These are phyloP conservation scores for Takakia lepidozioides DNA, from an alignment of 225 moss, liverwort and hornwort species.

Conservation along the genomic window DNA sequence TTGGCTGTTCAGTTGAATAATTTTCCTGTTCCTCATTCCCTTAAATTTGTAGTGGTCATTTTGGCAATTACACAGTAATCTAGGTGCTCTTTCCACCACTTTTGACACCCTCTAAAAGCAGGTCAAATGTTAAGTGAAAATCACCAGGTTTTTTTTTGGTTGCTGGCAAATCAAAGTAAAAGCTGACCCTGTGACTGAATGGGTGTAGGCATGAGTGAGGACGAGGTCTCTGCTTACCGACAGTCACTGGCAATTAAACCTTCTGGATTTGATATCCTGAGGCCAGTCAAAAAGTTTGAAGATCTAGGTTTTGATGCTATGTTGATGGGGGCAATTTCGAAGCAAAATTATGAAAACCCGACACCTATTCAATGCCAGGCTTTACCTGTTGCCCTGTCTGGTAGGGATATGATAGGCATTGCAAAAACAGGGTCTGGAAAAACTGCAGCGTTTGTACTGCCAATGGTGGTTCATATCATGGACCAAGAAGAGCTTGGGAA, in stretches of 20 bases:
- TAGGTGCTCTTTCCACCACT: too few species aligned
- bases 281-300: conserved; percentile 71
- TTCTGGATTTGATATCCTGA: conserved; percentile 75
- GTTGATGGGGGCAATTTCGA: conserved; percentile 66
- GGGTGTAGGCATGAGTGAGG: conserved; percentile 70
- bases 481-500: conserved; percentile 79
- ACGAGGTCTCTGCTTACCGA: conserved; percentile 66
- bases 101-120: too few species aligned
- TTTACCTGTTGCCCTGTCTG: conserved; percentile 70
- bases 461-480: conserved; percentile 95
- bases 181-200: too few species aligned
- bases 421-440: conserved; percentile 99
- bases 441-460: conserved; percentile 90
- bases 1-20: too few species aligned
- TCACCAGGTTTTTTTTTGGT: too few species aligned
- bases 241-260: conserved; percentile 70
- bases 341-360: conserved; percentile 83
- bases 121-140: too few species aligned
- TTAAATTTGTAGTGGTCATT: too few species aligned
- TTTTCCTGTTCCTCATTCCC: too few species aligned
- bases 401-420: conserved; percentile 95
- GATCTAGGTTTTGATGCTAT: conserved; percentile 71
- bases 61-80: too few species aligned
- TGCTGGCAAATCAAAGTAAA: too few species aligned
- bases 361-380: conserved; percentile 92